Percentiles rank a stretch among this genome's conserved stretches.
Evolutionary conservation across 2,329 filamentous ascomycete genomes (phyloP).

Genomic region (Clonostachys byssicola): DNA sequence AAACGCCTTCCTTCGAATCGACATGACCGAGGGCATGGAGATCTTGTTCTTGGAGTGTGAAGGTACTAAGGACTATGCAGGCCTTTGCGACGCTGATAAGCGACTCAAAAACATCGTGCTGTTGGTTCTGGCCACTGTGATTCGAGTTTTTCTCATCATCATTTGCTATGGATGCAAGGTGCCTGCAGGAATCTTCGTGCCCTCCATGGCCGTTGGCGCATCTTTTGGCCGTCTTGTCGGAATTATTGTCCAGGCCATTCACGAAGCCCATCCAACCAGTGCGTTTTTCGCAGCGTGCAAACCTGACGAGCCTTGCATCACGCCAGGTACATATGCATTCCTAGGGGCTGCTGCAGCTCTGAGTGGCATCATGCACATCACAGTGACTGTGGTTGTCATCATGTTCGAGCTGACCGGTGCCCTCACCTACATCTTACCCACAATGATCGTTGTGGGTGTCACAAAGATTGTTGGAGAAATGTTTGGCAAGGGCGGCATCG

Average conservation of each 20-base stretch:
- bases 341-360: slow-evolving; percentile 87
- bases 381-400: slow-evolving; percentile 94
- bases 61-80: slow-evolving; percentile 81
- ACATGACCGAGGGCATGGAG: slow-evolving; percentile 99
- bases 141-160: slow-evolving; percentile 83
- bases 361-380: slow-evolving; percentile 97
- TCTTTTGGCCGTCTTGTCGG: slow-evolving; percentile 93
- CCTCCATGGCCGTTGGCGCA: slow-evolving; percentile 95
- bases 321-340: slow-evolving; percentile 94
- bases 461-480: slow-evolving; percentile 90
- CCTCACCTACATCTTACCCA: slow-evolving; percentile 92
- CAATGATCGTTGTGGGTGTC: slow-evolving; percentile 97
- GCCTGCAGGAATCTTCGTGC: slow-evolving; percentile 95
- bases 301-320: slow-evolving; percentile 92
- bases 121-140: slow-evolving; percentile 71
- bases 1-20: slow-evolving; percentile 90
- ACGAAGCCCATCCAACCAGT: slow-evolving; percentile 78
- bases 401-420: slow-evolving; percentile 99
- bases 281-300: slow-evolving; percentile 85
- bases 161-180: slow-evolving; percentile 98
- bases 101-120: slow-evolving; percentile 77
- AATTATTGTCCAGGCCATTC: slow-evolving; percentile 84
- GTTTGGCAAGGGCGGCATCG: slow-evolving; percentile 94
- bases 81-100: slow-evolving; percentile 76
- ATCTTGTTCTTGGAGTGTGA: slow-evolving; percentile 94